Evolutionary conservation across 2,329 filamentous ascomycete species (phyloP), one percentile per base, ranked within the genome.

Genomic region (Ilyonectria destructans): DNA sequence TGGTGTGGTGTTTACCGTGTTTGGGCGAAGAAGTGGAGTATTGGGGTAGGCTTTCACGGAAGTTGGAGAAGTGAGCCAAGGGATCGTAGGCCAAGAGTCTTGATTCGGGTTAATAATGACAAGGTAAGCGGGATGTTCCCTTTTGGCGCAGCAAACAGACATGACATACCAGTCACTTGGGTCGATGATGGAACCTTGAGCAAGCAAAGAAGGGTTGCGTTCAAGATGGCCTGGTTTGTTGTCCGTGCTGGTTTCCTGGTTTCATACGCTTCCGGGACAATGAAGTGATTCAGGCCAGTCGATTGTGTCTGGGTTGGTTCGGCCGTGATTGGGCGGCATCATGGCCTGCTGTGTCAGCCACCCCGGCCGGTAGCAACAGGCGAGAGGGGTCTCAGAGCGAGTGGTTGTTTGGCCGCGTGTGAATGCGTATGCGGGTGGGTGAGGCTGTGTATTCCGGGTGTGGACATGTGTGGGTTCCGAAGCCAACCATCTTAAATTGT

Each of bases 161-260:
- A 61, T 21, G 58, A 33, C 35, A 31, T 54, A 37, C 58, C 46
- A 48, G 33, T 52, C 15, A 26, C 58, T 43, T 52, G 48, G 58
- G 58, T 40, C 45, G 46, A 12, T 33, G 58, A 43, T 21, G 48
- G 31, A 19, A n/a, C 45, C 29, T 19, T 15, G 21, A 19, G 19
- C 15, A 26, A 40, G 31, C 6, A 35, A 15, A 46, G 17, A 40
- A 33, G 2, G 19, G 13, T 12, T 43, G 46, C 12, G 13, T 48
- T 48, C 33, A 31, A 35, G 9, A 43, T 52, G 46, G 26, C 26
- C 26, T 35, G 49, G 33, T 60, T 51, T 29, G 58, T 29, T 21
- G 33, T 26, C 15, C 13, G 43, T 31, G 43, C 29, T 33, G 26
- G 31, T 29, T 45, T 43, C 15, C 15, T n/a, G 40, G n/a, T 49